These are phyloP conservation scores for Amniculicola lignicola DNA, from an alignment of 495 filamentous ascomycete species.

Conservation along the genomic window DNA sequence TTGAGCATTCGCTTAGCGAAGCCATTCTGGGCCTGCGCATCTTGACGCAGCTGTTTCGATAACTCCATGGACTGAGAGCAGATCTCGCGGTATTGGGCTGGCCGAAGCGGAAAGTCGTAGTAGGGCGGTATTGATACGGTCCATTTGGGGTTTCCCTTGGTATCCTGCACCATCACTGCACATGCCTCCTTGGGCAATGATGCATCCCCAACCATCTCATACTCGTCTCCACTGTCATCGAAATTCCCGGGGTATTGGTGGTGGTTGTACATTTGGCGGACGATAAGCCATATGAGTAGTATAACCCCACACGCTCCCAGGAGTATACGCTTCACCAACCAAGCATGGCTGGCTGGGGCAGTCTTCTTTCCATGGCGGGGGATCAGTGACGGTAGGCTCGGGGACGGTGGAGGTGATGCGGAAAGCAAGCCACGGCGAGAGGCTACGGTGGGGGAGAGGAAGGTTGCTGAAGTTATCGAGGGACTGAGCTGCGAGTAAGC, in stretches of 20 bases:
- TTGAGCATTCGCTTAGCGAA: constrained; percentile 46
- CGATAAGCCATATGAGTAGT: constrained; percentile 27
- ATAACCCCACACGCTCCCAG: constrained; percentile 21
- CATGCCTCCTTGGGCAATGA: constrained; percentile 55
- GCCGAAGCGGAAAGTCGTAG: constrained; percentile 56
- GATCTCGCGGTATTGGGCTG: constrained; percentile 57
- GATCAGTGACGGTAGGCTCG: constrained; percentile 61
- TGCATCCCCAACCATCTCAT: constrained; percentile 53
- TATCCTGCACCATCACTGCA: constrained; percentile 57
- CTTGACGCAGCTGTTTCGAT: constrained; percentile 47
- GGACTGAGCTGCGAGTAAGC: constrained; percentile 34
- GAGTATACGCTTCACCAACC: constrained; percentile 38
- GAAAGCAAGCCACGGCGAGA: constrained; percentile 56
- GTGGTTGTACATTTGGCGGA: constrained; percentile 23
- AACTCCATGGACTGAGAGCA: constrained; percentile 57
- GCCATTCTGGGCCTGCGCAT: constrained; percentile 9
- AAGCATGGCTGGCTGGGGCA: constrained; percentile 48
- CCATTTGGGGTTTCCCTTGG: constrained; percentile 58
- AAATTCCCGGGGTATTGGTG: neutral
- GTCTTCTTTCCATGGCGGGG: constrained; percentile 56
- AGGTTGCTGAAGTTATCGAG: constrained; percentile 33
- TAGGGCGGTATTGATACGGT: constrained; percentile 64
- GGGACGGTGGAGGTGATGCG: constrained; percentile 59
- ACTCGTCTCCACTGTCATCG: constrained; percentile 30
- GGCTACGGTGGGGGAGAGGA: constrained; percentile 54